Evolutionary conservation across 371 early-diverging fungal genomes (phyloP).

Genomic region (Mortierella sp.): DNA sequence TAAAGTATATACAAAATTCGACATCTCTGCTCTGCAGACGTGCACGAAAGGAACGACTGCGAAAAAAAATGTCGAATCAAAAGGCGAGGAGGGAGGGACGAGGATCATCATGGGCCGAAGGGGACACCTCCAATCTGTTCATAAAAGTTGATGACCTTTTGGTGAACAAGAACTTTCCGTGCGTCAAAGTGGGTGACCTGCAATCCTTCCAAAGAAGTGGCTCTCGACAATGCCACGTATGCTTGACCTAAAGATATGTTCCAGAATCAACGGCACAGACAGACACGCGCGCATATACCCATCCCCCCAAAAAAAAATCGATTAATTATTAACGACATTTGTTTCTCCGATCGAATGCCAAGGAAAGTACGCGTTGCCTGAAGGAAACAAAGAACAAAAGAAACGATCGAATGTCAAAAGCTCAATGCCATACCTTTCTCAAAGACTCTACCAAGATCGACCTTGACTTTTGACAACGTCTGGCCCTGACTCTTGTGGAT

Average conservation of each 20-base stretch:
- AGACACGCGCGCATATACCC: background rate
- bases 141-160: constrained; percentile 76
- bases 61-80: too few species aligned
- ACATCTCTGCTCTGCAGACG: too few species aligned
- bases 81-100: background rate
- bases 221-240: constrained; percentile 74
- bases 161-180: constrained; percentile 78
- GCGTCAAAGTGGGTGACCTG: constrained; percentile 83
- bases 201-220: constrained; percentile 61
- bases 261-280: background rate
- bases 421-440: constrained; percentile 30
- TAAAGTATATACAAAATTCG: background rate
- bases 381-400: constrained; percentile 1
- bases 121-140: constrained; percentile 11
- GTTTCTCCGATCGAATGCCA: background rate
- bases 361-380: background rate
- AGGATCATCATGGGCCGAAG: background rate
- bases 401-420: background rate
- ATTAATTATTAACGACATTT: background rate
- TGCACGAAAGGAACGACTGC: too few species aligned
- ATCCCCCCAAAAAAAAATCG: background rate
- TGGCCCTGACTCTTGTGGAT: constrained; percentile 76
- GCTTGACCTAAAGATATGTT: constrained; percentile 64
- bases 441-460: constrained; percentile 51
- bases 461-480: constrained; percentile 47